These are phyloP conservation scores for Sordariomycetes sp. DNA, from an alignment of 2,329 filamentous ascomycete species.

Conservation along the genomic window DNA sequence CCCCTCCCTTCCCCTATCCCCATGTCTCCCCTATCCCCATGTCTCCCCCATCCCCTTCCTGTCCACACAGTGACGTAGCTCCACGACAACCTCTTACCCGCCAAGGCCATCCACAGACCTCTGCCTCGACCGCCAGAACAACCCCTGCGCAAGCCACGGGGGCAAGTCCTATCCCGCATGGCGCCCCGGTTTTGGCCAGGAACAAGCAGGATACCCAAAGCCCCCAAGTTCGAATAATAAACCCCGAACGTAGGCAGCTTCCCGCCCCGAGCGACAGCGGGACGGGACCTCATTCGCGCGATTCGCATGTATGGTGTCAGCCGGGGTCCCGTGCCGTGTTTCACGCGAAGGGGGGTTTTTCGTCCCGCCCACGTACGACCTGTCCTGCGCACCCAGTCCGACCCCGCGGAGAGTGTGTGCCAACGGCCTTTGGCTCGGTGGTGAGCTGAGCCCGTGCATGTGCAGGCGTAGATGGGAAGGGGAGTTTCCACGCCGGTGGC, in stretches of 20 bases:
- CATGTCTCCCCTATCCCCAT: too few species aligned
- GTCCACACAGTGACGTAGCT: background rate
- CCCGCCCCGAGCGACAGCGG: background rate
- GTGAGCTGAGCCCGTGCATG: too few species aligned
- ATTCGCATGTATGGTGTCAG: background rate
- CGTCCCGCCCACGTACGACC: too few species aligned
- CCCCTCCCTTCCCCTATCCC: background rate
- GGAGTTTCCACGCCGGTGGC: too few species aligned
- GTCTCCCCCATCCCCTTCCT: too few species aligned
- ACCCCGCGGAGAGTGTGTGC: too few species aligned
- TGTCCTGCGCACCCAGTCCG: too few species aligned
- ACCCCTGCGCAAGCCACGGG: background rate
- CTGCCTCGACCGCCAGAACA: background rate
- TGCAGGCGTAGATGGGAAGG: too few species aligned
- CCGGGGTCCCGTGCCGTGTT: too few species aligned
- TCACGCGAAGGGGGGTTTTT: too few species aligned
- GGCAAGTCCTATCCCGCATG: background rate
- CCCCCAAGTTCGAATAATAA: background rate
- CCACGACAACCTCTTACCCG: background rate
- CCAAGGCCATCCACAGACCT: background rate
- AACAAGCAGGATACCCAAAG: background rate
- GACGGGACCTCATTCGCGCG: background rate
- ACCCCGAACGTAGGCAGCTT: background rate
- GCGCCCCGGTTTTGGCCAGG: too few species aligned
- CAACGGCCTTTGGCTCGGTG: too few species aligned